These are phyloP conservation scores for Ustanciosporium gigantosporum DNA, from an alignment of 1,284 basidiomycete genomes.

Conservation along the genomic window DNA sequence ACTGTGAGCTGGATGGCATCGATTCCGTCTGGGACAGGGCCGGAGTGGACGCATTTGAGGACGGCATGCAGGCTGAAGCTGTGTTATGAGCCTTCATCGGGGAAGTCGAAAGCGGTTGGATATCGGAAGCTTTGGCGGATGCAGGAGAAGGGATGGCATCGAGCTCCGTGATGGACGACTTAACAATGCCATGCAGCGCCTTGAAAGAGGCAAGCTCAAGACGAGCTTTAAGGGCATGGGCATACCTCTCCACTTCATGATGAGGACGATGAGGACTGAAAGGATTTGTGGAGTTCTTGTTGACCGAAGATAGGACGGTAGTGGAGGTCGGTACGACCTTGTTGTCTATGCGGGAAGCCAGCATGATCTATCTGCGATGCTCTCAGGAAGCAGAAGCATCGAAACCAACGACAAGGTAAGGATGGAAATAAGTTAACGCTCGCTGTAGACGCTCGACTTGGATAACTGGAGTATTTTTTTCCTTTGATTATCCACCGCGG, in stretches of 20 bases:
- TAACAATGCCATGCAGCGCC: constrained; percentile 26
- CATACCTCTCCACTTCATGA: constrained; percentile 33
- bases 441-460: neutral
- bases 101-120: neutral
- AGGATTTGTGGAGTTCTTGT: neutral
- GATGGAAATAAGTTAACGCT: neutral
- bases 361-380: neutral
- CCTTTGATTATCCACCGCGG: neutral
- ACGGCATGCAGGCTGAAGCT: neutral
- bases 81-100: neutral
- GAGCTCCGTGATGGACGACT: constrained; percentile 18
- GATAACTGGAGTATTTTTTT: neutral
- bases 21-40: constrained; percentile 24
- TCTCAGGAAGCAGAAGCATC: too few species aligned
- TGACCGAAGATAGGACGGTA: neutral
- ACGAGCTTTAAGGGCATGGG: constrained; percentile 33
- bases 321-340: neutral
- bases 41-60: constrained; percentile 10
- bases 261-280: constrained; percentile 7
- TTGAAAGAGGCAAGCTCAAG: constrained; percentile 37
- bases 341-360: neutral
- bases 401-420: neutral
- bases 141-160: neutral
- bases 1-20: constrained; percentile 14
- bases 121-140: neutral